A percentile compares a stretch with the other conserved stretches of the same genome.
phyloP scores from a whole-genome alignment of 108 stramenopile species.

The Cyclotella sp. region DNA sequence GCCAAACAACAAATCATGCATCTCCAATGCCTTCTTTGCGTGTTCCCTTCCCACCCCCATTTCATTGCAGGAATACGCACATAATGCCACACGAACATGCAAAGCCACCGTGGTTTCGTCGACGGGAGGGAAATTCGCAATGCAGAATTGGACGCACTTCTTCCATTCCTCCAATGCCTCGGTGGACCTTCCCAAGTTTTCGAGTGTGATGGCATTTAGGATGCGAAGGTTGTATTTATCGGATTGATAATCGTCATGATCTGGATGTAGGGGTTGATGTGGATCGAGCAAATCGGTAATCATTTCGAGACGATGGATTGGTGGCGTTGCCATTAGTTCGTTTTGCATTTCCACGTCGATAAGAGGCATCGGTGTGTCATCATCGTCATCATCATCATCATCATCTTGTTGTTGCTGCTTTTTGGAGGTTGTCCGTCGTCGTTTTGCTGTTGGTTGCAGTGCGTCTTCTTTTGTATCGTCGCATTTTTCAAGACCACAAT shows the following conservation, averaged over 20 bases:
- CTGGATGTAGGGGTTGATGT: conserved; percentile 19
- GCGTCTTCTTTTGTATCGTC: conserved; percentile 7
- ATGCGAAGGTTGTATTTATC: conserved; percentile 75
- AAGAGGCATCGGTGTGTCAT: conserved; percentile 62
- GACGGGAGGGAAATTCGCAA: conserved; percentile 62
- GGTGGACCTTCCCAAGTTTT: conserved; percentile 54
- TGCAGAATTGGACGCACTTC: conserved; percentile 61
- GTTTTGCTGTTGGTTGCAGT: not conserved
- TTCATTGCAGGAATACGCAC: conserved; percentile 51
- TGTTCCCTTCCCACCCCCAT: conserved; percentile 48
- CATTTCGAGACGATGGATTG: conserved; percentile 68
- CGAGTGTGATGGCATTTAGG: conserved; percentile 75
- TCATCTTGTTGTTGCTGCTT: too few species aligned
- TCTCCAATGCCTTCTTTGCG: conserved; percentile 62
- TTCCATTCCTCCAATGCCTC: conserved; percentile 69
- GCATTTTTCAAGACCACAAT: conserved; percentile 34
- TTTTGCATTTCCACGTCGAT: conserved; percentile 78
- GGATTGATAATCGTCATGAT: conserved; percentile 66
- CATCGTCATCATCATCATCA: not conserved
- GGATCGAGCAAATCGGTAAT: conserved; percentile 68
- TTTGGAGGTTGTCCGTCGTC: not conserved
- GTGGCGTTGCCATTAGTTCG: conserved; percentile 74
- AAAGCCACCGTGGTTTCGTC: conserved; percentile 72
- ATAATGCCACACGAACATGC: conserved; percentile 70
- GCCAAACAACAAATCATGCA: conserved; percentile 73